A percentile compares a stretch with the other conserved stretches of the same genome.
Evolutionary conservation across 345 rosid genomes (phyloP).

Genomic region (Excoecaria agallocha): DNA sequence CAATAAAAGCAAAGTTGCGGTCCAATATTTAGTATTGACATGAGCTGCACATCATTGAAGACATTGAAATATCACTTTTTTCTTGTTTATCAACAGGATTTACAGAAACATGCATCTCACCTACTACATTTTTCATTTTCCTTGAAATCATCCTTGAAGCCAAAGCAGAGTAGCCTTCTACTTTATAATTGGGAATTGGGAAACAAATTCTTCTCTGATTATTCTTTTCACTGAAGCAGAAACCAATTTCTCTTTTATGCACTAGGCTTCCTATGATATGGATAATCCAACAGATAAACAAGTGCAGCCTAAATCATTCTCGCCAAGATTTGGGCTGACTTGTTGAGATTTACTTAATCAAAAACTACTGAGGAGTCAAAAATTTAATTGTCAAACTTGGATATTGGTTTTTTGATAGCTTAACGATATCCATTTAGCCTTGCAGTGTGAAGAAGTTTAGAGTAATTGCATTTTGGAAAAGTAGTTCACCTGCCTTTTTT

Average conservation of each 20-base stretch:
- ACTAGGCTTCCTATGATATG: background rate
- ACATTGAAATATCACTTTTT: background rate
- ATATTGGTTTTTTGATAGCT: background rate
- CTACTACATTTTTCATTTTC: background rate
- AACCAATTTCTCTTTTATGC: background rate
- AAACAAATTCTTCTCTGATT: background rate
- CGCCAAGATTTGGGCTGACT: background rate
- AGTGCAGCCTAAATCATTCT: background rate
- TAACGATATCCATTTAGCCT: background rate
- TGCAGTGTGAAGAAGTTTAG: background rate
- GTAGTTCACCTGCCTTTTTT: background rate
- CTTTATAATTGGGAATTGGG: background rate
- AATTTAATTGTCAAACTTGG: background rate
- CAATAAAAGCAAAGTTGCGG: background rate
- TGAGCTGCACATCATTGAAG: background rate
- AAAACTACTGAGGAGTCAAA: background rate
- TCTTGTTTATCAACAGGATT: background rate
- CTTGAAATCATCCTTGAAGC: background rate
- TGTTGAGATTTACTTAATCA: background rate
- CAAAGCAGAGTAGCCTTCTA: background rate
- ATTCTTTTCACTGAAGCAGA: background rate
- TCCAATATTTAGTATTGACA: background rate
- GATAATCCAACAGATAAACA: background rate
- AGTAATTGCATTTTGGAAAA: background rate
- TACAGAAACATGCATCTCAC: background rate